Base-by-base conservation (phyloP, 257 asterid genomes). In the Solanum pinnatisectum region DNA sequence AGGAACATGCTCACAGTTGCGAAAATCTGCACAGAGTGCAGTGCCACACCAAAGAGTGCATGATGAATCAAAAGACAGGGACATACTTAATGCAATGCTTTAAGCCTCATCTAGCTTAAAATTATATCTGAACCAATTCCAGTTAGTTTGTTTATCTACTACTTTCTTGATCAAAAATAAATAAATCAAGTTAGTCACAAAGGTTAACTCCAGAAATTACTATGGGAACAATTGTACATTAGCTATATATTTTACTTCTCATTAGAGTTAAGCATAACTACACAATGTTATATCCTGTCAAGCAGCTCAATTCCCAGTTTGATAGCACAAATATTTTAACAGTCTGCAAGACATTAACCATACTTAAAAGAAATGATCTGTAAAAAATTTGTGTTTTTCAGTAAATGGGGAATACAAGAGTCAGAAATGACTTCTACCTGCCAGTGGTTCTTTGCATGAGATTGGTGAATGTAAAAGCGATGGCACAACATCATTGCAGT, bases 361-460 rank as follows among this genome's bases (percentile, higher is more conserved):
- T 25, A 30, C 84, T 78, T 42, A 25, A n/a, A 25, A 42, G 37
- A 10, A 78, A 44, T 67, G 73, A 67, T 67, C 4, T 35, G 40
- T 30, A 35, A 27, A 4, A 59, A 9, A 46, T 84, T 67, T 33
- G 67, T 10, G 18, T 70, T 39, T n/a, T 6, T 15, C 20, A 68
- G 35, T 23, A 4, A 33, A 84, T 10, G 22, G 30, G 56, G 11
- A 56, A 84, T 88, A 72, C 35, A 82, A 89, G 72, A 86, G 39
- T 49, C 79, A 71, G 63, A 68, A 60, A 86, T 27, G 73, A 71
- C 23, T 84, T 72, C 60, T 89, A 94, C 96, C 98, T 94, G 95
- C 94, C 95, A 93, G 86, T 94, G 90, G 90, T 93, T 94, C 88
- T 92, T 94, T 84, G 92, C 83, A 89, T 93, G 97, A 37, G 97